Evolutionary conservation across 2,329 filamentous ascomycete genomes (phyloP), one percentile per base, ranked within the genome.

Genomic region (Blumeria graminis): DNA sequence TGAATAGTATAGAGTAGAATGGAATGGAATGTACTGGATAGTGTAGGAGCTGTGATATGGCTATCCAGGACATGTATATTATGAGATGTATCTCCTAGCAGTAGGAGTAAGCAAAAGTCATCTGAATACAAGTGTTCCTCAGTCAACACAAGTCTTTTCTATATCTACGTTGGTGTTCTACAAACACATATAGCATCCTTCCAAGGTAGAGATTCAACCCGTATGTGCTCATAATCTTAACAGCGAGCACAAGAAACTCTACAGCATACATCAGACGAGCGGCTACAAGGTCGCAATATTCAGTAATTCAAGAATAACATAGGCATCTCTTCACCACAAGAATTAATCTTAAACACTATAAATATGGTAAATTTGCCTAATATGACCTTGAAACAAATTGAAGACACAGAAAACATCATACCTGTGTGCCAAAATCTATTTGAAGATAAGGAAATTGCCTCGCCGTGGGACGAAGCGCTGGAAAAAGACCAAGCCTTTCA

Each of bases 401-500:
- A 54, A 38, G 38, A 1, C 22, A 4, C 5, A 1, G n/a, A 22
- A 8, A 54, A 54, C 1, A 54, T 39, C 33, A 54, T 39, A 14
- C 33, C 51, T 33, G 38, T 10, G 2, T 1, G 51, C 34, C 33
- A 54, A 54, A 54, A 18, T 1, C 14, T 54, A 38, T 54, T 38
- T 38, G 33, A 38, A 38, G 34, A 54, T 54, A 54, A 54, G n/a
- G 33, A 54, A 39, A 54, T 54, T n/a, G 51, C 51, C 10, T 38
- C 51, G 38, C 10, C 22, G 51, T 54, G 51, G 34, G 51, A 54
- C n/a, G 10, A 54, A 54, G 33, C 14, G 10, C 34, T 54, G 4
- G 34, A 34, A 54, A 38, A 54, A 54, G 34, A 54, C 33, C 51
- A 54, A 18, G 34, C 51, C 33, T 54, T 54, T 54, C 51, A 54